phyloP scores from a whole-genome alignment of 1,284 basidiomycete species.

The Puccinia polysora region DNA sequence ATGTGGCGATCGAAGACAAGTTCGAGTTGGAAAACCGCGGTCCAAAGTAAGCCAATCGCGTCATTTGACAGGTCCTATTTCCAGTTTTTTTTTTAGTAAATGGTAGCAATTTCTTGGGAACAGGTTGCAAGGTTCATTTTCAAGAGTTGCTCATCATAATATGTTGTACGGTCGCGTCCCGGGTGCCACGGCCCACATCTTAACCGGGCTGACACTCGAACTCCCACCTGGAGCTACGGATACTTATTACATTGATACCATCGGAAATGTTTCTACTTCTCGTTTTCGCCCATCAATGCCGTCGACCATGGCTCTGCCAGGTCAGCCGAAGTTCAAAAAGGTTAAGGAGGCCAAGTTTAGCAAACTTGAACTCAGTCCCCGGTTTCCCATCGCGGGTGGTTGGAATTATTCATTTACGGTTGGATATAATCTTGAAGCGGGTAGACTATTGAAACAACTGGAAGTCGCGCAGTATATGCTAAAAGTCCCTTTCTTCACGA shows the following conservation, averaged over 20 bases:
- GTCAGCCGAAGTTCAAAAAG: constrained; percentile 58
- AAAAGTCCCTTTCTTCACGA: constrained; percentile 78
- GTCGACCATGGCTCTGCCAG: constrained; percentile 45
- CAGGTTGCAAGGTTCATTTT: constrained; percentile 92
- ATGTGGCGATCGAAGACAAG: constrained; percentile 86
- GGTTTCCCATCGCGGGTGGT: constrained; percentile 89
- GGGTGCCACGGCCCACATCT: constrained; percentile 63
- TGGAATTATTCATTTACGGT: constrained; percentile 97
- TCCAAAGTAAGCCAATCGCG: constrained; percentile 63
- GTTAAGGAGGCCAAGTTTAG: constrained; percentile 53
- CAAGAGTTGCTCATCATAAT: constrained; percentile 76
- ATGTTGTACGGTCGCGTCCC: constrained; percentile 64
- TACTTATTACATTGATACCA: constrained; percentile 80
- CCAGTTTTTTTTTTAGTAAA: neutral
- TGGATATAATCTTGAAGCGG: constrained; percentile 81
- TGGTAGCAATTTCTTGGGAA: neutral
- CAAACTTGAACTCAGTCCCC: constrained; percentile 72
- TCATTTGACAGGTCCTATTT: neutral
- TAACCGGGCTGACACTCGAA: constrained; percentile 66
- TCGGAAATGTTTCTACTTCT: constrained; percentile 96
- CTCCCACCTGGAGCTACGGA: constrained; percentile 75
- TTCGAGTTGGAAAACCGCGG: constrained; percentile 80
- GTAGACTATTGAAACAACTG: constrained; percentile 59
- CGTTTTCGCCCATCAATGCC: constrained; percentile 60
- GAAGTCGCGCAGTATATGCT: constrained; percentile 65